Conservation (phyloP, 164 flowering plant genomes). For the Santalum album region DNA sequence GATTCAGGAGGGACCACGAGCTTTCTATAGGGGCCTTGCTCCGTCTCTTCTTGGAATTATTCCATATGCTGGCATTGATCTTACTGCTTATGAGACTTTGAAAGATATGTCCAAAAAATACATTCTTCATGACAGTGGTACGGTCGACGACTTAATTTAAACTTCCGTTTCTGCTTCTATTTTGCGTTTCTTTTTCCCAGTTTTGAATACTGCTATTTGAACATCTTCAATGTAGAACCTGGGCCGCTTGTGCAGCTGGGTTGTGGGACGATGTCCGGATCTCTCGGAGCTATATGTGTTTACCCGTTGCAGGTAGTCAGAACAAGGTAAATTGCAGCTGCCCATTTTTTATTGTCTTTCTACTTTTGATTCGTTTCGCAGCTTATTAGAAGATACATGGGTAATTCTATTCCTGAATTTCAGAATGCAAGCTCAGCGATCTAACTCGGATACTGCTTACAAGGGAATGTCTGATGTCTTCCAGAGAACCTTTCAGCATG, state of each 20-base stretch:
- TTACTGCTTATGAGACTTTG: conserved; percentile 89
- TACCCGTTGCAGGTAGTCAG: conserved; percentile 95
- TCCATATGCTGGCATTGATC: conserved; percentile 95
- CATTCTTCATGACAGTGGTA: conserved; percentile 67
- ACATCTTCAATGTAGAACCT: conserved; percentile 35
- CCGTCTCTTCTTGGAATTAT: conserved; percentile 95
- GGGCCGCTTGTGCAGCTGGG: conserved; percentile 35
- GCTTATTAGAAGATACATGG: not conserved
- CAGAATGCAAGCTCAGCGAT: conserved; percentile 85
- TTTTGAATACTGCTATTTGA: not conserved
- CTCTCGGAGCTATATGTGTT: conserved; percentile 94
- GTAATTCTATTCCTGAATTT: conserved; percentile 5
- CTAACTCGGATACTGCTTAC: conserved; percentile 29
- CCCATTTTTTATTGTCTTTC: too few relatives aligned
- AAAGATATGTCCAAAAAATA: conserved; percentile 82
- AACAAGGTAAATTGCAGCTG: conserved; percentile 63
- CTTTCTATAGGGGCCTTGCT: conserved; percentile 76
- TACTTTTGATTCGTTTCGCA: not conserved
- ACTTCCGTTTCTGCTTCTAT: not conserved
- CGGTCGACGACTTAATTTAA: not conserved
- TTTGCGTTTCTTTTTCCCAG: not conserved
- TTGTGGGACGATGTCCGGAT: conserved; percentile 79
- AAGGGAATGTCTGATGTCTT: conserved; percentile 81
- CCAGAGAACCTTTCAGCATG: conserved; percentile 53
- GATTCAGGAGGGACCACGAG: conserved; percentile 91